Base-by-base conservation (phyloP, 1,284 basidiomycete genomes). In the Leccinum subfulvum region DNA sequence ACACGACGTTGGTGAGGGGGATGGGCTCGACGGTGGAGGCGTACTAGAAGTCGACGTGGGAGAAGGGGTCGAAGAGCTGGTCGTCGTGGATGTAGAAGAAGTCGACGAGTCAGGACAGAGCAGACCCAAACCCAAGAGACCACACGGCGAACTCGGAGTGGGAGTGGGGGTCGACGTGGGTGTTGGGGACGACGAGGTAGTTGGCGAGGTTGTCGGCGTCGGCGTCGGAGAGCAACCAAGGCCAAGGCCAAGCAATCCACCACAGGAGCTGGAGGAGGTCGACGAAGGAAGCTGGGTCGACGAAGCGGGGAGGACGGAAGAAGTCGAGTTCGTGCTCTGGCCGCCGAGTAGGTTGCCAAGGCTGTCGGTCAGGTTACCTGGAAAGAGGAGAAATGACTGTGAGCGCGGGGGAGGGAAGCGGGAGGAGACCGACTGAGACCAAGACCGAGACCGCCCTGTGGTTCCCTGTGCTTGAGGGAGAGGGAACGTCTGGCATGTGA, bases 401-500 rank as follows among this genome's bases (percentile, higher is more conserved):
- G 49, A 51, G 21, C 23, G 13, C 14, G 23, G 49, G 49, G 49
- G 18, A 41, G 10, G 23, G 16, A 53, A 53, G 52, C 23, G 39
- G 7, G 9, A 54, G 11, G 6, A 26, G 35, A 60, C 69, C 57
- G 3, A 66, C 71, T 66, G 60, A 73, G 57, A 39, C 7, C 37
- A 14, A 58, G 3, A 66, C 68, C 68, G 5, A 58, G 44, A 21
- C 41, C 55, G 23, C 63, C 61, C 44, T 56, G 60, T 18, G 66
- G 41, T n/a, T 54, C 56, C 65, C 73, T 69, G 51, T 73, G 74
- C 65, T 69, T 77, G 59, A 74, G 66, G 10, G 81, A 80, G 26
- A 51, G 21, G 21, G 23, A 51, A 51, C 80, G 77, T 54, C 82
- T 76, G 13, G 79, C 75, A 75, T 83, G 80, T 4, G 79, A 77